Evolutionary conservation across 2,329 filamentous ascomycete species (phyloP).

Genomic region (Fusarium albidum): DNA sequence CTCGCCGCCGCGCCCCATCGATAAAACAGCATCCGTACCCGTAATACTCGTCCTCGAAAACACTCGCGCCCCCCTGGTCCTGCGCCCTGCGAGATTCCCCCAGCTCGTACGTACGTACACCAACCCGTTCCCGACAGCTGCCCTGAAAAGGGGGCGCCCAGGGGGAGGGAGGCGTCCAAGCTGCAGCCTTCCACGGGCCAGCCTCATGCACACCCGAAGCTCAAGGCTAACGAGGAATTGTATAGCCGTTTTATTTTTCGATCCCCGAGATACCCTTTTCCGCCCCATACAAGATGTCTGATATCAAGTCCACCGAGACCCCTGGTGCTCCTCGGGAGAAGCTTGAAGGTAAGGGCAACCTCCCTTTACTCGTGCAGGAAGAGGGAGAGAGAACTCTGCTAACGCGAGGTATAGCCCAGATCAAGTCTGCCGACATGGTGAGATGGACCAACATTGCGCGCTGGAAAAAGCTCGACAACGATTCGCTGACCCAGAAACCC

Average conservation of each 20-base stretch:
- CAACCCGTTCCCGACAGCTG: slow-evolving; percentile 10
- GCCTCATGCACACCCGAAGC: slow-evolving; percentile 23
- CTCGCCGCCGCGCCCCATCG: slow-evolving; percentile 22
- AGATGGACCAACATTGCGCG: slow-evolving; percentile 38
- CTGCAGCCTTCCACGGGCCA: slow-evolving; percentile 5
- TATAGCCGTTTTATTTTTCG: slow-evolving; percentile 14
- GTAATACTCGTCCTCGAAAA: slow-evolving; percentile 13
- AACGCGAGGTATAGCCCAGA: slow-evolving; percentile 72
- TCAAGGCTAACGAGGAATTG: slow-evolving; percentile 15
- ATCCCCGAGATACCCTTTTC: slow-evolving; percentile 16
- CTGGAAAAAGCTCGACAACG: slow-evolving; percentile 16
- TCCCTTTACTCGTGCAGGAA: background rate
- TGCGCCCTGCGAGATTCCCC: slow-evolving; percentile 1
- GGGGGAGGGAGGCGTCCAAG: slow-evolving; percentile 26
- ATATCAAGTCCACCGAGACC: slow-evolving; percentile 48
- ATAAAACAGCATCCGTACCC: slow-evolving; percentile 10
- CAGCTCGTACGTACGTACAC: slow-evolving; percentile 26
- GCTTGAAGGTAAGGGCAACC: slow-evolving; percentile 72
- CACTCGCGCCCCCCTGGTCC: slow-evolving; percentile 19
- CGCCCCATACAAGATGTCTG: slow-evolving; percentile 47
- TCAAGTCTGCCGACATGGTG: slow-evolving; percentile 99
- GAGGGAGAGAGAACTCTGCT: slow-evolving; percentile 14
- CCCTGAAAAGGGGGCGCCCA: slow-evolving; percentile 30
- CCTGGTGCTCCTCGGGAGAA: slow-evolving; percentile 70
- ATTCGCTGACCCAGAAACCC: slow-evolving; percentile 43